Evolutionary conservation across 352 stramenopile species (phyloP), one percentile per base, ranked within the genome.

Genomic region (Thraustotheca clavata): DNA sequence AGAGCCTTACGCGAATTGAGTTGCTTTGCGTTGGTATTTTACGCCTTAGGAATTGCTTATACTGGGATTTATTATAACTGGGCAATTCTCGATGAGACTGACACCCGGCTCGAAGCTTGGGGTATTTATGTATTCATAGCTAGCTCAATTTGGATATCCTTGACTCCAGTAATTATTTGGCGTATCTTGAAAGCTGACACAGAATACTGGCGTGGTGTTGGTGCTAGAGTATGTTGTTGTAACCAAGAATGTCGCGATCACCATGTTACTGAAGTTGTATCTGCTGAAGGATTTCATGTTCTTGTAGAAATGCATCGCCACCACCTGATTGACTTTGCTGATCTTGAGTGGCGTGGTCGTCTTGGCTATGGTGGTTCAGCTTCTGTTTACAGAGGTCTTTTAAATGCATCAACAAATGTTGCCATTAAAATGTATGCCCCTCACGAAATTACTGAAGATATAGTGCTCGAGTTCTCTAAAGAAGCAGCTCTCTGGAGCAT

Each of bases 371-470:
- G 83, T 26, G 66, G 79, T 35, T 89, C 69, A 47, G 76, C 83
- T 2, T 63, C 76, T 3, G 83, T 92, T 32, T 91, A 87, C 60
- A 72, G 73, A 46, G 84, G 84, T 18, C 67, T 70, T 12, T 71
- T 93, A 20, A 62, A 87, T 50, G 76, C 72, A 29, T 81, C 73
- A 32, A 62, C 70, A 8, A 69, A 71, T 0, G 82, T 93, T 0
- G 84, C 84, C 8, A 76, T 91, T 49, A 92, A 92, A 59, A 81
- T 92, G 22, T 92, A 89, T 62, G 86, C 79, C 5, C 83, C 83
- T 1, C 70, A 63, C 0, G 50, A 80, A 7, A 50, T 90, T 20
- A 77, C 70, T 0, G 79, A 90, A 24, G 75, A 87, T 29, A 75
- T 75, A 0, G 81, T 93, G 31, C 80, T 79, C n/a, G 80, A 83